Evolutionary conservation across 1,139 yeast genomes (phyloP).

Genomic region (Protomyces lactucae-debilis): DNA sequence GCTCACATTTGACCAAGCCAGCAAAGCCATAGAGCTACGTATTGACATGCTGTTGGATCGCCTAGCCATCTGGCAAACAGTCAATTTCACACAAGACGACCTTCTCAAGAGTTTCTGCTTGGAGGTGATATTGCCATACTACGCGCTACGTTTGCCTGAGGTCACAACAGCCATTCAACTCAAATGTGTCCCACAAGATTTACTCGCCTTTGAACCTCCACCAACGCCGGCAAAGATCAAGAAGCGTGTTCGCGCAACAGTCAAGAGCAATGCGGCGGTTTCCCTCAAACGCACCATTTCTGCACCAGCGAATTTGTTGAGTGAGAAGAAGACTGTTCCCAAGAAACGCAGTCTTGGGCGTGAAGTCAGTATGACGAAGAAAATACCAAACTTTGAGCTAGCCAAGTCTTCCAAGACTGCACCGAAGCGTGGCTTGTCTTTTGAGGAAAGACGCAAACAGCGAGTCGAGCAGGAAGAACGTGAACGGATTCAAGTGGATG

Average conservation of each 20-base stretch:
- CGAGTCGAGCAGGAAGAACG: constrained; percentile 5
- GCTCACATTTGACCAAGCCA: not conserved
- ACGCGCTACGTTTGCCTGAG: constrained; percentile 2
- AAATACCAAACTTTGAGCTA: constrained; percentile 3
- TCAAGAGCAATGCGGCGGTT: not conserved
- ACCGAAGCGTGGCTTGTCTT: not conserved
- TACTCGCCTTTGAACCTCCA: constrained; percentile 3
- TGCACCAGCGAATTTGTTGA: constrained; percentile 17
- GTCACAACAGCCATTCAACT: not conserved
- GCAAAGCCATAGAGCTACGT: not conserved
- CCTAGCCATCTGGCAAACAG: constrained; percentile 6
- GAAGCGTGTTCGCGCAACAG: not conserved
- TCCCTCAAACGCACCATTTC: constrained; percentile 12
- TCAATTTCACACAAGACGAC: constrained; percentile 6
- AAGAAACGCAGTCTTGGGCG: constrained; percentile 17
- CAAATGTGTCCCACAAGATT: constrained; percentile 19
- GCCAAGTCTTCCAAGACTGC: not conserved
- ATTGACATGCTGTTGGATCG: constrained; percentile 15
- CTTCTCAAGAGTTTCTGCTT: constrained; percentile 12
- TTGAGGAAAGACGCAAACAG: constrained; percentile 12
- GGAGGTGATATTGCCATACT: constrained; percentile 15
- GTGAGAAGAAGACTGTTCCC: not conserved
- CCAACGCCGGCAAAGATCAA: not conserved
- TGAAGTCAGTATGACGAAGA: constrained; percentile 18
- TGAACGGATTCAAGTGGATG: constrained; percentile 16